These are phyloP conservation scores for Galerina sulciceps DNA, from an alignment of 768 basidiomycete species.

Conservation along the genomic window DNA sequence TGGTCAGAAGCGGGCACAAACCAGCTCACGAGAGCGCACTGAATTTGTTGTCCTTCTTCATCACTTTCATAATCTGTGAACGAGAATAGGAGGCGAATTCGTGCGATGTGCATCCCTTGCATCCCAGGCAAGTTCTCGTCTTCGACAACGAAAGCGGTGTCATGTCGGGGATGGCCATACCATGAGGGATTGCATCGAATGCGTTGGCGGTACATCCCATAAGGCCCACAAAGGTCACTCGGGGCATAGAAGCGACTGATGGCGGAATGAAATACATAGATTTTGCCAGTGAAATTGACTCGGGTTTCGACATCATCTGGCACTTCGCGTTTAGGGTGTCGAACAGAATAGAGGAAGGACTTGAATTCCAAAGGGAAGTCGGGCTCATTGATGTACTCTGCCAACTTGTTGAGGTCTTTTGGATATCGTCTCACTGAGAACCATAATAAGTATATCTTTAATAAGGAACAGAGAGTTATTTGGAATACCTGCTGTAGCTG, in stretches of 20 bases:
- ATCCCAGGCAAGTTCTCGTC: constrained; percentile 21
- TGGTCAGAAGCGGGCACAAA: constrained; percentile 12
- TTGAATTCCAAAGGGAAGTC: constrained; percentile 11
- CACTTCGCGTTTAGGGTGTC: constrained; percentile 6
- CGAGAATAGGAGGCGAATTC: constrained; percentile 33
- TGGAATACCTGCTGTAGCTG: background rate
- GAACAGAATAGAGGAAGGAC: constrained; percentile 13
- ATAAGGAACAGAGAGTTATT: background rate
- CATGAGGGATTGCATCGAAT: constrained; percentile 31
- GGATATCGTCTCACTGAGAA: constrained; percentile 22
- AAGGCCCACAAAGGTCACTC: constrained; percentile 30
- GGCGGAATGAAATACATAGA: constrained; percentile 30
- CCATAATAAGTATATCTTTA: background rate
- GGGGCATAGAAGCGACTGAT: constrained; percentile 30
- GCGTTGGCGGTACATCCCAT: constrained; percentile 30
- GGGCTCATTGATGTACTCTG: constrained; percentile 16
- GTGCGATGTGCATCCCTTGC: constrained; percentile 29
- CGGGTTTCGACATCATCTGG: constrained; percentile 5
- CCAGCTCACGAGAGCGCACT: constrained; percentile 36
- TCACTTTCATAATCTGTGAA: constrained; percentile 17
- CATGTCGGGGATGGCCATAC: constrained; percentile 9
- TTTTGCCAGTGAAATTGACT: constrained; percentile 20
- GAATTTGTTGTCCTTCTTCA: background rate
- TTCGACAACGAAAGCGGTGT: background rate
- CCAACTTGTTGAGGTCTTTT: constrained; percentile 11